Conservation (phyloP, 2,329 filamentous ascomycete species). For the Cladorrhinum sp. region DNA sequence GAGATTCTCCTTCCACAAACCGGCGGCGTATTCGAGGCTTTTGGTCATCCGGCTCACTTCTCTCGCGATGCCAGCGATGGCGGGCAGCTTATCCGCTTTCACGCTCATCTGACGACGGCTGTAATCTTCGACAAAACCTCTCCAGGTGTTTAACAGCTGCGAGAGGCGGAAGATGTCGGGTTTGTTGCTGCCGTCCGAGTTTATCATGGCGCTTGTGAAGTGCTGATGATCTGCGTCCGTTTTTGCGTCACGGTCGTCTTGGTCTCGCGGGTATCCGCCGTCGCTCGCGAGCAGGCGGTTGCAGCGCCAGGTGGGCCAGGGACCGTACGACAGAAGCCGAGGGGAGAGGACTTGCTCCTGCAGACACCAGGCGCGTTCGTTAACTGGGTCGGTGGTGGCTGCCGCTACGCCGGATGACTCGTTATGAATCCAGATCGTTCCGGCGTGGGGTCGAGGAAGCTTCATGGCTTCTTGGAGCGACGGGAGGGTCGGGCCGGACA, state of each 20-base stretch:
- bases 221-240: too few relatives aligned
- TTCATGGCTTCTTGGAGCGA: neutral
- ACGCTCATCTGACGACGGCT: slow-evolving; percentile 5
- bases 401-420: neutral
- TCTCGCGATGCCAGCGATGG: slow-evolving; percentile 14
- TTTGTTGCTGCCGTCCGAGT: neutral
- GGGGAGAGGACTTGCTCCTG: slow-evolving; percentile 13
- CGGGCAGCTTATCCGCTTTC: slow-evolving; percentile 11
- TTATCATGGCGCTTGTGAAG: slow-evolving; percentile 3
- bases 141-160: slow-evolving; percentile 9
- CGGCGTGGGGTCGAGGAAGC: neutral
- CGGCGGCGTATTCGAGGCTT: slow-evolving; percentile 10
- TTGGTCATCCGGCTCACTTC: slow-evolving; percentile 6
- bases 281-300: slow-evolving; percentile 4
- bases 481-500: neutral
- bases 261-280: slow-evolving; percentile 3
- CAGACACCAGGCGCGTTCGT: slow-evolving; percentile 12
- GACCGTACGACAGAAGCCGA: slow-evolving; percentile 6
- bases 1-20: slow-evolving; percentile 14
- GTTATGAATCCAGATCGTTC: slow-evolving; percentile 6
- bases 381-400: neutral
- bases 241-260: neutral
- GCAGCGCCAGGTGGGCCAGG: slow-evolving; percentile 13
- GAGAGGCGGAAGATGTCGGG: neutral
- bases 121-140: slow-evolving; percentile 10